phyloP scores from a whole-genome alignment of 2,329 filamentous ascomycete genomes.

The Metarhizium anisopliae region DNA sequence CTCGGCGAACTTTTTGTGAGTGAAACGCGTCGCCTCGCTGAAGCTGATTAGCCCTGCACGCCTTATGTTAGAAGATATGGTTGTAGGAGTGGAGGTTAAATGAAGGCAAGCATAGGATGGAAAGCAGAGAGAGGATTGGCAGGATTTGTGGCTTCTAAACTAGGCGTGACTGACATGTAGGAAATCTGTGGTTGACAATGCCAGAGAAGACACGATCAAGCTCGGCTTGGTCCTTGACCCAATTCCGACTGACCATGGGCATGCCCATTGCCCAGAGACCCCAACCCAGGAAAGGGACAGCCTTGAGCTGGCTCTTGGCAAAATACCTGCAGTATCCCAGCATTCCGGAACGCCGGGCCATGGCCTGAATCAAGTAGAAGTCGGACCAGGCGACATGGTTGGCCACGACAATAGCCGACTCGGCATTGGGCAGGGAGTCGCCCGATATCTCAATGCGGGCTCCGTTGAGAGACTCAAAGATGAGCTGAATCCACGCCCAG shows the following conservation, averaged over 20 bases:
- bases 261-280: slow-evolving; percentile 57
- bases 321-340: slow-evolving; percentile 54
- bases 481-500: slow-evolving; percentile 48
- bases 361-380: slow-evolving; percentile 55
- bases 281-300: slow-evolving; percentile 54
- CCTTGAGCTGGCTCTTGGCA: slow-evolving; percentile 48
- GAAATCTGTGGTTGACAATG: slow-evolving; percentile 41
- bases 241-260: slow-evolving; percentile 52
- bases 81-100: neutral
- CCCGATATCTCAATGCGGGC: slow-evolving; percentile 45
- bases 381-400: slow-evolving; percentile 55
- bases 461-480: slow-evolving; percentile 46
- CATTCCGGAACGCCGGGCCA: slow-evolving; percentile 47
- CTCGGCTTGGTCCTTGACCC: slow-evolving; percentile 47
- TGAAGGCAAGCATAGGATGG: neutral
- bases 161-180: slow-evolving; percentile 40
- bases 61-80: neutral
- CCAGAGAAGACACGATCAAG: slow-evolving; percentile 48
- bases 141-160: neutral
- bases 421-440: slow-evolving; percentile 38
- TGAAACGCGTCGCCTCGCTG: slow-evolving; percentile 55
- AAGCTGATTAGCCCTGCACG: slow-evolving; percentile 52
- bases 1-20: slow-evolving; percentile 40
- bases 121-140: too few species aligned
- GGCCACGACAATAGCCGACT: slow-evolving; percentile 50